Evolutionary conservation across 805 yeast species (phyloP).

Genomic region (Spencermartinsiella europaea): DNA sequence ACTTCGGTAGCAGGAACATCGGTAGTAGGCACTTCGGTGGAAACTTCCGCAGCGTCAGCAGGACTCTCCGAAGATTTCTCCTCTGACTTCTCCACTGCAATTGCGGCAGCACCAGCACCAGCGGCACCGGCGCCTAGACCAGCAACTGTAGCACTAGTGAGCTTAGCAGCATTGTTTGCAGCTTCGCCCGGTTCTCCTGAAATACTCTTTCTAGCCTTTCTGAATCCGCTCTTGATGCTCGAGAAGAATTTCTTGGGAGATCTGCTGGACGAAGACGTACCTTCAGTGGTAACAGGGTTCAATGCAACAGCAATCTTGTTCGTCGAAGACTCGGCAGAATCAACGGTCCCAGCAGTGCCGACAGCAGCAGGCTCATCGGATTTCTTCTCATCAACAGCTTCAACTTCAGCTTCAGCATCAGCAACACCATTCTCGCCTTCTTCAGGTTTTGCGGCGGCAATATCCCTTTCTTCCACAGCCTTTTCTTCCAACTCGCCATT

Average conservation of each 20-base stretch:
- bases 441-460: too few relatives aligned
- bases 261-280: neutral
- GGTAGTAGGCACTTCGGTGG: conserved; percentile 1
- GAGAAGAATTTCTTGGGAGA: neutral
- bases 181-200: conserved; percentile 5
- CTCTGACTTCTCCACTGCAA: too few relatives aligned
- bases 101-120: conserved; percentile 4
- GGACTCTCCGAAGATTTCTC: too few relatives aligned
- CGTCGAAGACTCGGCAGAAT: neutral
- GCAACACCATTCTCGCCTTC: neutral
- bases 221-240: neutral
- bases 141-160: conserved; percentile 4
- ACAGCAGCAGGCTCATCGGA: conserved; percentile 13
- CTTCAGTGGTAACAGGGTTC: neutral
- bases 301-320: neutral
- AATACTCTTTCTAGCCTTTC: neutral
- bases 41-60: neutral
- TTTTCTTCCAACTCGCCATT: too few relatives aligned
- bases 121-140: conserved; percentile 13
- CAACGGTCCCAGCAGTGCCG: neutral
- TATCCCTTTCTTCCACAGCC: too few relatives aligned
- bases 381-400: conserved; percentile 16
- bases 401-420: conserved; percentile 17
- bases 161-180: conserved; percentile 2
- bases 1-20: conserved; percentile 2